These are phyloP conservation scores for Pichia sporocuriosa DNA, from an alignment of 805 yeast species.

Conservation along the genomic window DNA sequence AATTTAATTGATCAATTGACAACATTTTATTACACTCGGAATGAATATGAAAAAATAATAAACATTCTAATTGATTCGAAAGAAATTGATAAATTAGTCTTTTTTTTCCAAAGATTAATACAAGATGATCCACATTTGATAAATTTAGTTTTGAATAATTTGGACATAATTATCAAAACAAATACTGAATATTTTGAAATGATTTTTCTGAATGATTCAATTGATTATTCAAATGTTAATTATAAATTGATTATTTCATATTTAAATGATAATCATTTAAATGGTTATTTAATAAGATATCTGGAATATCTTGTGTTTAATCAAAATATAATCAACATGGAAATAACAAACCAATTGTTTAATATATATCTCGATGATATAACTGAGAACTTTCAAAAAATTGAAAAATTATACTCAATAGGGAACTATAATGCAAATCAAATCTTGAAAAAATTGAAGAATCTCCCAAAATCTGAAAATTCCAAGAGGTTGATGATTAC, in stretches of 20 bases:
- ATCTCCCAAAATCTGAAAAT: slow-evolving; percentile 14
- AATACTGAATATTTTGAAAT: slow-evolving; percentile 33
- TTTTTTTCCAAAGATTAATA: slow-evolving; percentile 48
- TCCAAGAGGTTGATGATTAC: slow-evolving; percentile 44
- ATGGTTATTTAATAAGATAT: slow-evolving; percentile 36
- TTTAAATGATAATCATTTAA: slow-evolving; percentile 27
- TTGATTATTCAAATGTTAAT: slow-evolving; percentile 36
- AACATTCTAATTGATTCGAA: slow-evolving; percentile 41
- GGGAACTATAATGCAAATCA: slow-evolving; percentile 34
- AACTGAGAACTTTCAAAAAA: slow-evolving; percentile 23
- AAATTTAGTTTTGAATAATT: slow-evolving; percentile 49
- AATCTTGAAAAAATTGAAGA: slow-evolving; percentile 21
- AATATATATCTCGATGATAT: slow-evolving; percentile 35
- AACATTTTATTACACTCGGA: slow-evolving; percentile 66
- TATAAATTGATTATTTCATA: slow-evolving; percentile 41
- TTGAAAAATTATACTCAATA: slow-evolving; percentile 31
- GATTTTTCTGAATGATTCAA: slow-evolving; percentile 60
- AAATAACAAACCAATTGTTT: slow-evolving; percentile 39
- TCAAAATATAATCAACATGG: slow-evolving; percentile 30
- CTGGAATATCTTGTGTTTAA: slow-evolving; percentile 44
- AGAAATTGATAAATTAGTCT: slow-evolving; percentile 1
- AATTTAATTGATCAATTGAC: slow-evolving; percentile 59
- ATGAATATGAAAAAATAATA: slow-evolving; percentile 61
- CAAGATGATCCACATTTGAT: slow-evolving; percentile 33
- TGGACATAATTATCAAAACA: slow-evolving; percentile 42